These are phyloP conservation scores for Debaryomyces sp. DNA, from an alignment of 1,139 yeast species.

Conservation along the genomic window DNA sequence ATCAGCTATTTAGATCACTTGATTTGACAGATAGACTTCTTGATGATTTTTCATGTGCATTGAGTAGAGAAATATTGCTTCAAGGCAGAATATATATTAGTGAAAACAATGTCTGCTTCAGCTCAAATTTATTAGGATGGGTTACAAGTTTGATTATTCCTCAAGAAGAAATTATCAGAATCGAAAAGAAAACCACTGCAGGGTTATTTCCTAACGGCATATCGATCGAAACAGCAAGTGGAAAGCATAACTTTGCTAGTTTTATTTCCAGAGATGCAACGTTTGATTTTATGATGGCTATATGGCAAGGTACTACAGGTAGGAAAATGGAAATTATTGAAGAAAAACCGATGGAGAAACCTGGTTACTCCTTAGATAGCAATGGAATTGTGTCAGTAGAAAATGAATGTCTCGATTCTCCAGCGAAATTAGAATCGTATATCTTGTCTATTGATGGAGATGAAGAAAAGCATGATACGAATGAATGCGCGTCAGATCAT, in stretches of 20 bases:
- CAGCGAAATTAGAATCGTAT: constrained; percentile 28
- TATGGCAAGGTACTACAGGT: constrained; percentile 51
- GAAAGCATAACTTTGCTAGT: constrained; percentile 81
- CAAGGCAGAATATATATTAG: constrained; percentile 91
- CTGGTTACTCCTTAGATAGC: constrained; percentile 14
- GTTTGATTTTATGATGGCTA: constrained; percentile 62
- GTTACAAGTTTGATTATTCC: constrained; percentile 79
- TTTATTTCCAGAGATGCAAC: constrained; percentile 83
- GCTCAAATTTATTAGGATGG: constrained; percentile 93
- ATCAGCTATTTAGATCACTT: constrained; percentile 67
- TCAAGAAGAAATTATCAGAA: constrained; percentile 66
- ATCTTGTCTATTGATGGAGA: constrained; percentile 40
- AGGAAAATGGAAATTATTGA: constrained; percentile 17
- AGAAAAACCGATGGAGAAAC: constrained; percentile 2
- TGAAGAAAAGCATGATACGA: constrained; percentile 15
- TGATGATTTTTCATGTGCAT: constrained; percentile 88
- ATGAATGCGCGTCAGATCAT: constrained; percentile 13
- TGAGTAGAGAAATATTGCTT: constrained; percentile 82
- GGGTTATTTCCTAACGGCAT: constrained; percentile 94
- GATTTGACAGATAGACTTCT: constrained; percentile 72
- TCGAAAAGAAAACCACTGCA: constrained; percentile 83
- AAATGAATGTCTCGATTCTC: constrained; percentile 11
- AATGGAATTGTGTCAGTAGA: constrained; percentile 11
- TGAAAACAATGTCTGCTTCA: constrained; percentile 80
- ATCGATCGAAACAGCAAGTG: constrained; percentile 66